These are phyloP conservation scores for Pyricularia sp. DNA, from an alignment of 2,329 filamentous ascomycete genomes.

Conservation along the genomic window DNA sequence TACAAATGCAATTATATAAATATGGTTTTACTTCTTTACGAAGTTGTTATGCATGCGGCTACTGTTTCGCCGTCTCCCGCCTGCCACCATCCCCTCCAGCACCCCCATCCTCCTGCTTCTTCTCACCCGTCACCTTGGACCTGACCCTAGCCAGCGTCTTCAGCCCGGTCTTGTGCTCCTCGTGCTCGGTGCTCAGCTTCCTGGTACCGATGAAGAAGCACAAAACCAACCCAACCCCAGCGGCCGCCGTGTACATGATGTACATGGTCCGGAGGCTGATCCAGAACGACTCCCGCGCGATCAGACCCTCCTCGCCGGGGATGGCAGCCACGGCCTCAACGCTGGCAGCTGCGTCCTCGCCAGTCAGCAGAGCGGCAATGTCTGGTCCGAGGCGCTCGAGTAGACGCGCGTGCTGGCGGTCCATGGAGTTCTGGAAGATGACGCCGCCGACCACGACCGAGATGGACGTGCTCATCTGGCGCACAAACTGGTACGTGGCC, in stretches of 20 bases:
- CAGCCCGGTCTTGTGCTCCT: conserved; percentile 50
- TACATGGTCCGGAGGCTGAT: conserved; percentile 45
- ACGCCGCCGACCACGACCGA: conserved; percentile 47
- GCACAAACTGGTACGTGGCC: conserved; percentile 50
- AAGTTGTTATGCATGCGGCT: too few relatives aligned
- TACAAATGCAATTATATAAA: too few relatives aligned
- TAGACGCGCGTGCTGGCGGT: conserved; percentile 20
- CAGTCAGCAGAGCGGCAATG: conserved; percentile 42
- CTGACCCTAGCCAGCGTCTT: conserved; percentile 17
- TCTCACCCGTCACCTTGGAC: not conserved
- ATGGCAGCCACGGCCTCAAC: conserved; percentile 47
- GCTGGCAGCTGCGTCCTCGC: conserved; percentile 51
- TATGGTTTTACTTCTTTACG: too few relatives aligned
- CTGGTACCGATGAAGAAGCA: conserved; percentile 38
- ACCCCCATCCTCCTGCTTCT: not conserved
- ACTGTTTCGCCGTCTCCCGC: too few relatives aligned
- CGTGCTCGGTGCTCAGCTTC: conserved; percentile 43
- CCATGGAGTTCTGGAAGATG: conserved; percentile 30
- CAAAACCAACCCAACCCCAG: conserved; percentile 35
- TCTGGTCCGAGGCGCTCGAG: conserved; percentile 21
- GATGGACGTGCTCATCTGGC: conserved; percentile 47
- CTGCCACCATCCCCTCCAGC: not conserved
- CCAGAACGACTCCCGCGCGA: conserved; percentile 38
- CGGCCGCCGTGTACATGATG: conserved; percentile 43
- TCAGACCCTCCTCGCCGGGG: conserved; percentile 29